Evolutionary conservation across 1,284 basidiomycete species (phyloP), one percentile per base, ranked within the genome.

Genomic region (Cutaneotrichosporon sp.): DNA sequence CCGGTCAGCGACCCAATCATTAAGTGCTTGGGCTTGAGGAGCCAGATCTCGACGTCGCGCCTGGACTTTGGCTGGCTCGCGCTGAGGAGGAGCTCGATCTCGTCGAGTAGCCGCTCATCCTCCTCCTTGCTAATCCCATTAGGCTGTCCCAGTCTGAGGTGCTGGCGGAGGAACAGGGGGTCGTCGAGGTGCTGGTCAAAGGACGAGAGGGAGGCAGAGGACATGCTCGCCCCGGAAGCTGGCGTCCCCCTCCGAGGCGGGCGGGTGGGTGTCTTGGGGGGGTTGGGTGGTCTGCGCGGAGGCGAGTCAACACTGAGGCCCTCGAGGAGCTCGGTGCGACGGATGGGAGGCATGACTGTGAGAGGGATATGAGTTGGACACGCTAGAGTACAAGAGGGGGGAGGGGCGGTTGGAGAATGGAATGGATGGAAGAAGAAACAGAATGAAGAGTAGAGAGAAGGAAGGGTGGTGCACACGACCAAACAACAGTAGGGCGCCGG

Each of bases 1-100:
- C 60, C 60, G 2, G 49, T 57, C 13, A 56, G 14, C 4, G 60
- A 61, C 3, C 60, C 60, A 3, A 57, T 29, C 24, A 33, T 25
- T 55, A 61, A 46, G 11, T 11, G 18, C 11, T 36, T 33, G 11
- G 60, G 60, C 51, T 29, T 36, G 43, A 57, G 31, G 33, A 54
- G 45, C 52, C 52, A 54, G 8, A 29, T 18, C 1, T 53, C 52
- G 2, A 47, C 31, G 25, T 54, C 45, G 22, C 22, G 25, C 22
- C 24, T 27, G 43, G n/a, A 18, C 45, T 47, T 11, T 25, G 20
- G n/a, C n/a, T n/a, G n/a, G n/a, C n/a, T n/a, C n/a, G n/a, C 13
- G 11, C 22, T 22, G 22, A 47, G 45, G 22, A 47, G 20, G 45
- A 14, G 3, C 9, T 24, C 20, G 45, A 47, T 27, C 22, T 16